Evolutionary conservation across 2,329 filamentous ascomycete species (phyloP), one percentile per base, ranked within the genome.

Genomic region (Hawksworthiomyces lignivorus): DNA sequence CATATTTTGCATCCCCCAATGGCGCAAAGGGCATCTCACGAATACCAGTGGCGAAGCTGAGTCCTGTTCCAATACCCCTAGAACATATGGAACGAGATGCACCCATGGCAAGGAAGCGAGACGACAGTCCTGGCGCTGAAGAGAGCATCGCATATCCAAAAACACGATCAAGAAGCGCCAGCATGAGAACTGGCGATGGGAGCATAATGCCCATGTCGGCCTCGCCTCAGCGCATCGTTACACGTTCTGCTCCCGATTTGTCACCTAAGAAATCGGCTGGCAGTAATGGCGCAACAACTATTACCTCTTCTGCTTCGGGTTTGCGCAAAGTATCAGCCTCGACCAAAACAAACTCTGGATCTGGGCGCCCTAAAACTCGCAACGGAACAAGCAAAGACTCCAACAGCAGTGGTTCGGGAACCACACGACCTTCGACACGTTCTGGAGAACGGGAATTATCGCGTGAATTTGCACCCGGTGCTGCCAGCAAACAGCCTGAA

Each of bases 41-140:
- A 41, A 96, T 98, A 57, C 92, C 92, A 1, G 73, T 97, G 28
- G 80, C 87, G 22, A 89, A 87, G 54, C 68, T 75, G 12, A 95
- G 87, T 57, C 84, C 85, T 3, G 74, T 79, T 17, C 87, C 88
- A 10, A 81, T 94, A 45, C 76, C 85, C 2, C 61, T 75, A 39
- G 77, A 83, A 37, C 77, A 82, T 49, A 69, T 87, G 34, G 88
- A 90, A 50, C 77, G 88, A 49, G 83, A 87, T 52, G 80, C 77
- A 19, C 80, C 79, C 18, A 68, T 82, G 33, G 65, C 73, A 41
- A 77, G 88, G 43, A 77, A 73, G 50, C 68, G 70, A 52, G 77
- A 73, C 46, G 70, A 70, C 47, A 72, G 72, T 47, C 58, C 59
- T 5, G 62, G 62, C 20, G 63, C 64, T 20, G 77, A 82, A 36